Evolutionary conservation across 768 basidiomycete species (phyloP).

Genomic region (Kwoniella mangroviensis): DNA sequence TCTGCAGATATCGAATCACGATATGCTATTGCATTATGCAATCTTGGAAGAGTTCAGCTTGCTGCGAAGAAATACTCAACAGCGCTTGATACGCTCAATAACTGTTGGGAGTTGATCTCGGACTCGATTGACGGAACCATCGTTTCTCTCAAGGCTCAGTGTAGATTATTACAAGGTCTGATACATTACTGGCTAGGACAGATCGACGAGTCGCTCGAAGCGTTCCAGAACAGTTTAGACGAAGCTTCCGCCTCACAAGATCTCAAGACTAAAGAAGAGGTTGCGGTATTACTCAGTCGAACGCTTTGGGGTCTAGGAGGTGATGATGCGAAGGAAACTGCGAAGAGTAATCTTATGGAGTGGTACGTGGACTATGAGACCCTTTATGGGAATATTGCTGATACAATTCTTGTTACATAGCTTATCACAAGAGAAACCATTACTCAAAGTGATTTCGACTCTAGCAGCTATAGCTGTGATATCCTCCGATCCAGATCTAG

Average conservation of each 20-base stretch:
- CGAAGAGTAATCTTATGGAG: constrained; percentile 78
- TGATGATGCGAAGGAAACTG: constrained; percentile 74
- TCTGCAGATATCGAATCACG: constrained; percentile 74
- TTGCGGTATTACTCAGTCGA: constrained; percentile 78
- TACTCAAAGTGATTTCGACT: constrained; percentile 77
- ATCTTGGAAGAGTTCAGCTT: constrained; percentile 77
- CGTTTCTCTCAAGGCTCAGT: constrained; percentile 55
- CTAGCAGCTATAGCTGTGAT: constrained; percentile 89
- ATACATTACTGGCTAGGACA: constrained; percentile 71
- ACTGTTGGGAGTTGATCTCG: constrained; percentile 70
- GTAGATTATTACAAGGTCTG: constrained; percentile 69
- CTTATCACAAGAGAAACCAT: constrained; percentile 75
- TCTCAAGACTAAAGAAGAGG: constrained; percentile 66
- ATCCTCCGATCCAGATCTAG: constrained; percentile 68
- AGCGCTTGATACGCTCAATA: constrained; percentile 73
- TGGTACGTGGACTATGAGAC: constrained; percentile 63
- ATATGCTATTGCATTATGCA: constrained; percentile 80
- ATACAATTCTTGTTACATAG: constrained; percentile 59
- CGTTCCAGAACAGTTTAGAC: constrained; percentile 71
- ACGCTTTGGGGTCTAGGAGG: constrained; percentile 80
- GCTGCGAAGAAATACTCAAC: constrained; percentile 65
- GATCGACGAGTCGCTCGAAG: constrained; percentile 67
- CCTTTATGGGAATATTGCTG: neutral
- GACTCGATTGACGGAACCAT: constrained; percentile 56
- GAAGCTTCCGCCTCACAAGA: constrained; percentile 50